These are phyloP conservation scores for Pseudonectria foliicola DNA, from an alignment of 2,329 filamentous ascomycete species.

Conservation along the genomic window DNA sequence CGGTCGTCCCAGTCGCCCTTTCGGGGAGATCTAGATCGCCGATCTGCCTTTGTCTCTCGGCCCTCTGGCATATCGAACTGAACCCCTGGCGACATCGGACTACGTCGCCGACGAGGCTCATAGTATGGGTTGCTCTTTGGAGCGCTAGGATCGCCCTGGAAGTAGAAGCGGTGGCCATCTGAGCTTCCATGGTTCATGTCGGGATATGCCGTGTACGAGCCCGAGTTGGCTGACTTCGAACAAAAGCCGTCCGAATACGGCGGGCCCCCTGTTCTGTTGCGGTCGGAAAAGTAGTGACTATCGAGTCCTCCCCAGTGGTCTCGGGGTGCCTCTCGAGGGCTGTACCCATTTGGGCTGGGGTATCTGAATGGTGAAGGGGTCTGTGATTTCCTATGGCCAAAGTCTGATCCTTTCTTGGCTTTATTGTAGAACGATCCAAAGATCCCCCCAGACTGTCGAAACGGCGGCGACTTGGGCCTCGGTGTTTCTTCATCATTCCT, in stretches of 20 bases:
- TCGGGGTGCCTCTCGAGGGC: constrained; percentile 15
- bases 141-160: constrained; percentile 3
- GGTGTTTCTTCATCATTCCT: constrained; percentile 1
- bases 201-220: constrained; percentile 6
- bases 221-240: constrained; percentile 1
- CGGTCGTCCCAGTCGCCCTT: constrained; percentile 5
- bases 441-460: constrained; percentile 5
- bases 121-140: constrained; percentile 29
- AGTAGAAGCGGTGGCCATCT: constrained; percentile 6
- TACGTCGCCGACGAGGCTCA: constrained; percentile 17
- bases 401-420: constrained; percentile 5
- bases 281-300: constrained; percentile 11
- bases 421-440: constrained; percentile 19
- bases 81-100: constrained; percentile 3
- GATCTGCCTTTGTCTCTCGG: no score
- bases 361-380: neutral
- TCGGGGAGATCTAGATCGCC: no score
- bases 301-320: constrained; percentile 20
- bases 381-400: constrained; percentile 2
- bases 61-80: neutral
- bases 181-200: constrained; percentile 7
- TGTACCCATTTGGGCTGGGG: constrained; percentile 5
- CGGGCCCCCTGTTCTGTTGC: constrained; percentile 6
- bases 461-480: constrained; percentile 10
- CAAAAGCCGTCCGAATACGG: constrained; percentile 6